Evolutionary conservation across 768 basidiomycete genomes (phyloP).

Genomic region (Suillus brevipes): DNA sequence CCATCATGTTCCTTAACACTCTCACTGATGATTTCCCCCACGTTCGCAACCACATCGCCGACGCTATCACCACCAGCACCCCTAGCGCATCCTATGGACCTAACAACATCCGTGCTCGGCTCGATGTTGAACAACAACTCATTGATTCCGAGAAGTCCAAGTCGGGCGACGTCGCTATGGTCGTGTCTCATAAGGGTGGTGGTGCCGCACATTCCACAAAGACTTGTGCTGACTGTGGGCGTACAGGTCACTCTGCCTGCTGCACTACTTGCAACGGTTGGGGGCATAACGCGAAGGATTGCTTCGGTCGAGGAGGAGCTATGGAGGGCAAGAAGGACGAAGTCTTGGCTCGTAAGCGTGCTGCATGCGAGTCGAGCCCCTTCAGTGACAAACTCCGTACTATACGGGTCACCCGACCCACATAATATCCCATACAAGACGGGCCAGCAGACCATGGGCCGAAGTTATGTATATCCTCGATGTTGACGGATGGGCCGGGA

Average conservation of each 20-base stretch:
- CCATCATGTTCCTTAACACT: constrained; percentile 13
- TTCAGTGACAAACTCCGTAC: too few relatives aligned
- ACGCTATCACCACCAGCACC: background rate
- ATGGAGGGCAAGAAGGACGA: background rate
- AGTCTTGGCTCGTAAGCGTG: background rate
- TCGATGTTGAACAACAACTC: constrained; percentile 7
- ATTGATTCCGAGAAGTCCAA: background rate
- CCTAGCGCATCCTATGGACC: background rate
- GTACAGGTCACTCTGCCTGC: background rate
- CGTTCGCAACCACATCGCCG: constrained; percentile 11
- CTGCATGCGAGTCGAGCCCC: too few relatives aligned
- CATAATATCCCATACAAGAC: too few relatives aligned
- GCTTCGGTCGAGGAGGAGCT: background rate
- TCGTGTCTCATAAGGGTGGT: background rate
- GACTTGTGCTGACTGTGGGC: too few relatives aligned
- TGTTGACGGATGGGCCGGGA: too few relatives aligned
- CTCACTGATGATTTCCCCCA: constrained; percentile 8
- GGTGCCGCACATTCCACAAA: too few relatives aligned
- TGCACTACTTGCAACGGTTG: too few relatives aligned
- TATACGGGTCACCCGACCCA: too few relatives aligned
- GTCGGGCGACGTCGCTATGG: background rate
- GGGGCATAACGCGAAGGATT: background rate
- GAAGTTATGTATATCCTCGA: too few relatives aligned
- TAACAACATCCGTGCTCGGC: background rate
- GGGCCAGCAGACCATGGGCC: too few relatives aligned